Evolutionary conservation across 2,329 filamentous ascomycete genomes (phyloP).

Genomic region (Fusarium euwallaceae): DNA sequence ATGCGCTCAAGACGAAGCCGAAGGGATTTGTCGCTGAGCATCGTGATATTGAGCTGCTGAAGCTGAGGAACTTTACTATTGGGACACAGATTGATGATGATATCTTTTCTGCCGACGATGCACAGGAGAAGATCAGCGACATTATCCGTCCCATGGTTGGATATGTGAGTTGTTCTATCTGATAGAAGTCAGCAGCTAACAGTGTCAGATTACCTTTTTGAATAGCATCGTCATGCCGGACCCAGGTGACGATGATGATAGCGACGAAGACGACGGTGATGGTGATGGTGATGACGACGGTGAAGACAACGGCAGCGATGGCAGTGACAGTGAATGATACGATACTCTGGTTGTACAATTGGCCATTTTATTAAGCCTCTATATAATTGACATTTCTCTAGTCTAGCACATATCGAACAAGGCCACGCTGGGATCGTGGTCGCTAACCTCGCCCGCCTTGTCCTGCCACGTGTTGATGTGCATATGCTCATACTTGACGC

Average conservation of each 20-base stretch:
- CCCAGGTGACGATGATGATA: constrained; percentile 59
- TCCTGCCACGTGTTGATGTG: constrained; percentile 79
- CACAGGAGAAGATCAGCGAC: constrained; percentile 73
- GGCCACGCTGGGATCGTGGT: constrained; percentile 78
- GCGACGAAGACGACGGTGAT: constrained; percentile 52
- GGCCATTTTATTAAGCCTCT: background rate
- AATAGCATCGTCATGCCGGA: constrained; percentile 83
- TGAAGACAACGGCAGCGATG: constrained; percentile 17
- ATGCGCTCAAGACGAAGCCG: constrained; percentile 86
- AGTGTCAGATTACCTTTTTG: constrained; percentile 74
- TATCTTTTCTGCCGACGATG: constrained; percentile 72
- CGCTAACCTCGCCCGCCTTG: constrained; percentile 68
- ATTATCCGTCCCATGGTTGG: constrained; percentile 78
- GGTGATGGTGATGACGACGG: constrained; percentile 34
- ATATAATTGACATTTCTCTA: background rate
- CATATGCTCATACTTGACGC: constrained; percentile 71
- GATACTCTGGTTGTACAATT: background rate
- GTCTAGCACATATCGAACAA: constrained; percentile 69
- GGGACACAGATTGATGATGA: constrained; percentile 75
- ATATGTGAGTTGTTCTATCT: constrained; percentile 73
- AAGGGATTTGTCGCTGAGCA: constrained; percentile 85
- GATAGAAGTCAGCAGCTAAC: background rate
- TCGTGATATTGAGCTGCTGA: constrained; percentile 82
- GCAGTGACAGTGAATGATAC: constrained; percentile 3
- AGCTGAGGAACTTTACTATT: constrained; percentile 84